These are phyloP conservation scores for Solanum chmielewskii DNA, from an alignment of 257 asterid species.

Conservation along the genomic window DNA sequence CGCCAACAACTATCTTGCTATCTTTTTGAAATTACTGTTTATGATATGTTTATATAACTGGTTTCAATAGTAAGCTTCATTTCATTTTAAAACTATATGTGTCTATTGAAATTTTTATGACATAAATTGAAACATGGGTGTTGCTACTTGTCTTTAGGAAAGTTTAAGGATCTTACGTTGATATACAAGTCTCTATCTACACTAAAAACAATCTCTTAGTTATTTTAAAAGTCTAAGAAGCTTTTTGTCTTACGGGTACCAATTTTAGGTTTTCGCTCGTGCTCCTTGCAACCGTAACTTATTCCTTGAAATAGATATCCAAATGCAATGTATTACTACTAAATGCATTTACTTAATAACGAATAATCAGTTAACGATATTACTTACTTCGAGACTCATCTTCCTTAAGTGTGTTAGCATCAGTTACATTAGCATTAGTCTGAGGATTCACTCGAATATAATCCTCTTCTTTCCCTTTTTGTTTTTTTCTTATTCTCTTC, in stretches of 20 bases:
- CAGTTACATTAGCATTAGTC: background rate
- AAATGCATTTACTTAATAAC: background rate
- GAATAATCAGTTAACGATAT: too few species aligned
- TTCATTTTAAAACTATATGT: background rate
- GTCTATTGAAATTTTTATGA: background rate
- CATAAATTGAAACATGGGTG: background rate
- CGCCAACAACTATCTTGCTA: background rate
- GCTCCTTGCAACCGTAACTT: background rate
- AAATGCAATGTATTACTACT: background rate
- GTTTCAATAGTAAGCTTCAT: too few species aligned
- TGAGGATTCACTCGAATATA: background rate
- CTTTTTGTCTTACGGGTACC: background rate
- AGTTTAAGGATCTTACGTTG: background rate
- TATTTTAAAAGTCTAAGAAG: too few species aligned
- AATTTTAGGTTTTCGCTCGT: background rate
- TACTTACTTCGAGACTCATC: background rate
- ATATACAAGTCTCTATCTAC: background rate
- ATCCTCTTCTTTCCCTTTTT: background rate
- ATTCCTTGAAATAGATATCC: background rate
- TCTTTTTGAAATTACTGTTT: too few species aligned
- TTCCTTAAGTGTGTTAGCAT: background rate
- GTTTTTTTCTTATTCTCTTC: background rate
- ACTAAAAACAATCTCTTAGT: background rate
- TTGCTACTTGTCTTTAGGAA: too few species aligned
- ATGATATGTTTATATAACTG: background rate